A percentile compares a stretch with the other conserved stretches of the same genome.
Conservation (phyloP, 129 eudicot species). For the Ambrosia trifida region DNA sequence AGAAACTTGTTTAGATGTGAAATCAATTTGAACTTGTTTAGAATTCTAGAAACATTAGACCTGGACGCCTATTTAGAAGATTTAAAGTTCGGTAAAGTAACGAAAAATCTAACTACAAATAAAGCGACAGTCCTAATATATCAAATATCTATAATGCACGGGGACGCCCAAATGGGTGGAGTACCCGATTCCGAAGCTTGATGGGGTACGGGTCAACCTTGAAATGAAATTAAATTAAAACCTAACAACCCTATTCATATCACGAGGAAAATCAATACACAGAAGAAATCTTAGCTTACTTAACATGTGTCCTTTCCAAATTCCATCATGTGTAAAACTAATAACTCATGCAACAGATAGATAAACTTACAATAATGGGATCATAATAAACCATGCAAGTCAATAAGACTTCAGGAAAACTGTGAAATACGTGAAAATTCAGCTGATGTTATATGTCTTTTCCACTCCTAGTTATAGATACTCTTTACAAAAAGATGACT, state of each 20-base stretch:
- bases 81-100: background rate
- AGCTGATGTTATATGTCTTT: background rate
- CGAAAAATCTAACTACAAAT: background rate
- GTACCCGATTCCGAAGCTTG: too few species aligned
- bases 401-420: background rate
- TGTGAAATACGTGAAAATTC: background rate
- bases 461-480: background rate
- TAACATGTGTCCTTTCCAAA: background rate
- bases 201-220: too few species aligned
- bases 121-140: background rate
- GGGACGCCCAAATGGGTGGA: too few species aligned
- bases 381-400: background rate
- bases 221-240: background rate
- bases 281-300: background rate
- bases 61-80: background rate
- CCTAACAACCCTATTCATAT: background rate
- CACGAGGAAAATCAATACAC: background rate
- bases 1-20: background rate
- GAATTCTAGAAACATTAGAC: background rate
- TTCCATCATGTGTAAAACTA: background rate
- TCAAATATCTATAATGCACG: too few species aligned
- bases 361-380: background rate
- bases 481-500: constrained; percentile 1
- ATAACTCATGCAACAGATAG: background rate
- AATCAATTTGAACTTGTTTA: background rate